Conservation (phyloP, 1,284 basidiomycete species). For the Fistulinella cinereoalba region DNA sequence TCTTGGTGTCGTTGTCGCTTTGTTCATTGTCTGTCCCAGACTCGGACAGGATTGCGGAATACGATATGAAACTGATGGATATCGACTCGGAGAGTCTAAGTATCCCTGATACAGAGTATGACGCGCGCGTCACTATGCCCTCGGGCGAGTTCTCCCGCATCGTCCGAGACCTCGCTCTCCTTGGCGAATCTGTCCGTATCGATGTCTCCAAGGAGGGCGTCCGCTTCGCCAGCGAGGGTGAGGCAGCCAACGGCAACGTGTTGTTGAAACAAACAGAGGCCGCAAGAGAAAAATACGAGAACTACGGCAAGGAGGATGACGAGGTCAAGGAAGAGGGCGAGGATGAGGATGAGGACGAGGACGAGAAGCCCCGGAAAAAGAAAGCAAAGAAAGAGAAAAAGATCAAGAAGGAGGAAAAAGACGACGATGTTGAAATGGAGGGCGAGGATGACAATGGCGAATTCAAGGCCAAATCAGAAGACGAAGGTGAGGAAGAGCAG, state of each 20-base stretch:
- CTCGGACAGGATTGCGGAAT: conserved; percentile 93
- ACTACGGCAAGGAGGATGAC: conserved; percentile 49
- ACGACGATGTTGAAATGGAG: conserved; percentile 42
- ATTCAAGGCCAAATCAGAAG: conserved; percentile 45
- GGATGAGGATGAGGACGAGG: conserved; percentile 37
- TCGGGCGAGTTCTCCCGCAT: conserved; percentile 89
- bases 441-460: conserved; percentile 42
- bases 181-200: conserved; percentile 95
- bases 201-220: conserved; percentile 97
- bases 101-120: conserved; percentile 99
- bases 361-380: conserved; percentile 40
- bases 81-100: conserved; percentile 95
- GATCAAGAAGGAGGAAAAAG: conserved; percentile 44
- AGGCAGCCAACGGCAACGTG: conserved; percentile 90
- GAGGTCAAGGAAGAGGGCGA: conserved; percentile 48
- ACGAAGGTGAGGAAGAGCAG: conserved; percentile 53
- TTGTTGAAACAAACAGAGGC: conserved; percentile 73
- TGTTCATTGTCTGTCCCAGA: conserved; percentile 43
- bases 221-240: conserved; percentile 91
- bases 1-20: conserved; percentile 11
- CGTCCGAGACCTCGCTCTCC: conserved; percentile 87
- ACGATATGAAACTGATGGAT: conserved; percentile 99
- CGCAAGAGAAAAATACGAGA: conserved; percentile 43
- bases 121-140: conserved; percentile 89
- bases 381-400: conserved; percentile 49